Percentiles rank a stretch among this genome's conserved stretches.
Evolutionary conservation across 2,329 filamentous ascomycete species (phyloP).

Genomic region (Colletotrichum viniferum): DNA sequence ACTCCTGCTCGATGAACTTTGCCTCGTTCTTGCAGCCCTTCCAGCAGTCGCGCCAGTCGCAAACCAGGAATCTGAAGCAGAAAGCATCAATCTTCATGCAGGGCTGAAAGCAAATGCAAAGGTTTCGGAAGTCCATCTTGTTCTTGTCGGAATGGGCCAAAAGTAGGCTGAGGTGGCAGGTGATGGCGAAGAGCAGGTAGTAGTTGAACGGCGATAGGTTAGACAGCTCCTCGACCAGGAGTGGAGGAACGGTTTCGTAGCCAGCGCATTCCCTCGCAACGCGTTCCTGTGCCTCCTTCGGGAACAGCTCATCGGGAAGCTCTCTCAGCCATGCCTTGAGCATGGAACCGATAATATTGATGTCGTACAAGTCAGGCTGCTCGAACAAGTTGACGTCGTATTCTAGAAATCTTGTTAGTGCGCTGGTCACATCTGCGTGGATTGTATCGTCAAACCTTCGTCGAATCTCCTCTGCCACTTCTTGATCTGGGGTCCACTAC

Average conservation of each 20-base stretch:
- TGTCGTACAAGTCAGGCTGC: constrained; percentile 87
- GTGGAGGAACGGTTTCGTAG: constrained; percentile 78
- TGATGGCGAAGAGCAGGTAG: constrained; percentile 96
- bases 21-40: constrained; percentile 93
- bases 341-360: constrained; percentile 95
- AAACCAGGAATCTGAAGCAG: constrained; percentile 93
- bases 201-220: constrained; percentile 97
- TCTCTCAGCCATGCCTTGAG: constrained; percentile 96
- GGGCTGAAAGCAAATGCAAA: constrained; percentile 96
- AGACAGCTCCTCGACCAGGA: constrained; percentile 89
- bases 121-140: constrained; percentile 96
- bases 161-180: constrained; percentile 90
- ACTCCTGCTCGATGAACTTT: constrained; percentile 74
- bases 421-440: constrained; percentile 28
- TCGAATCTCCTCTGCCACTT: constrained; percentile 94
- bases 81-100: constrained; percentile 96
- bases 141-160: constrained; percentile 93
- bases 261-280: constrained; percentile 82
- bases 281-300: constrained; percentile 79
- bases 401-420: constrained; percentile 51
- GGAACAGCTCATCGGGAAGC: constrained; percentile 92
- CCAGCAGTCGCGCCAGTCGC: constrained; percentile 97
- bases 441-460: constrained; percentile 58
- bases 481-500: constrained; percentile 88
- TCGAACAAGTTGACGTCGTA: constrained; percentile 89